These are phyloP conservation scores for Colletotrichum sp. DNA, from an alignment of 2,329 filamentous ascomycete species.

Conservation along the genomic window DNA sequence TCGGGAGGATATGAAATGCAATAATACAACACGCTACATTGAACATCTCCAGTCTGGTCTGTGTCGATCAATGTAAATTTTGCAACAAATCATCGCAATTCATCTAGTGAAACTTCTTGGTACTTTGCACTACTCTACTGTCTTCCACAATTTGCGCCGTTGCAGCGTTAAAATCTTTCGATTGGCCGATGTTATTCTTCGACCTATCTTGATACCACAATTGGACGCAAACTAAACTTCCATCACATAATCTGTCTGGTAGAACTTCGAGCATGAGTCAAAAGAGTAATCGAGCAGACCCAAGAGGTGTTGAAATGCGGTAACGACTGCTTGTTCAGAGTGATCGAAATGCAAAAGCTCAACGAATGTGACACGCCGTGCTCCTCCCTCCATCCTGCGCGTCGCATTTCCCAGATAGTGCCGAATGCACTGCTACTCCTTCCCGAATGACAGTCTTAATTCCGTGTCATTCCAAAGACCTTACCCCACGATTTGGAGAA, in stretches of 20 bases:
- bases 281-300: background rate
- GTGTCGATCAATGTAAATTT: accelerated
- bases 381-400: accelerated
- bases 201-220: background rate
- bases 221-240: background rate
- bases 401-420: accelerated
- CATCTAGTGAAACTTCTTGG: accelerated
- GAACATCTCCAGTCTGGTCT: accelerated
- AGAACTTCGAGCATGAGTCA: background rate
- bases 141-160: background rate
- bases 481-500: too few species aligned
- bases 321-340: background rate
- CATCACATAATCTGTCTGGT: background rate
- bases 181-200: background rate
- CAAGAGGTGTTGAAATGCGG: background rate
- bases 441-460: too few species aligned
- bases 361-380: background rate
- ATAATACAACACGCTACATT: background rate
- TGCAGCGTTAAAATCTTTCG: background rate
- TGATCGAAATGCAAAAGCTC: background rate
- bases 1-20: accelerated
- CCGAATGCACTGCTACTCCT: background rate
- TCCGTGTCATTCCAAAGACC: too few species aligned
- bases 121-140: background rate
- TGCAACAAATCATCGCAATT: accelerated